A percentile compares a stretch with the other conserved stretches of the same genome.
Evolutionary conservation across 176 grass and related monocot genomes (phyloP).

Genomic region (Carex parvula): DNA sequence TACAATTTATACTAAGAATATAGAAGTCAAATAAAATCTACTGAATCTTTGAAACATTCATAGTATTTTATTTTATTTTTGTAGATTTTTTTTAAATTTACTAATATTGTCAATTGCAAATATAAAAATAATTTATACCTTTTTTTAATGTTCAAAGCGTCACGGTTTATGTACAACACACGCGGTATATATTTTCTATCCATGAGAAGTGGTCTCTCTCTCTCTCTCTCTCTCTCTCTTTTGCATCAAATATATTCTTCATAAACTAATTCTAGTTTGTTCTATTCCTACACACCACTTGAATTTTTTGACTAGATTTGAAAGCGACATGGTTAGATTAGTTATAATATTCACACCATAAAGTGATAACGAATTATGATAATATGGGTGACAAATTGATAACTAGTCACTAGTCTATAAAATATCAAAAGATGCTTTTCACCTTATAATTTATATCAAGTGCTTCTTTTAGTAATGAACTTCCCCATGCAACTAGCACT

Average conservation of each 20-base stretch:
- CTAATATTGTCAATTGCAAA: background rate
- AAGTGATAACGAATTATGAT: background rate
- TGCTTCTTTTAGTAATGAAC: background rate
- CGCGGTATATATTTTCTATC: background rate
- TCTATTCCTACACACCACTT: background rate
- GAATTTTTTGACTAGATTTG: background rate
- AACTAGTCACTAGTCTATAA: background rate
- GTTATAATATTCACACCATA: background rate
- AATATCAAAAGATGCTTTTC: background rate
- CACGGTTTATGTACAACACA: background rate
- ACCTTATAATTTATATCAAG: background rate
- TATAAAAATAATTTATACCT: background rate
- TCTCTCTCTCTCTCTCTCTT: background rate
- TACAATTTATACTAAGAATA: too few species aligned
- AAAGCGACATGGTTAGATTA: background rate
- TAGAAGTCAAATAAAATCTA: background rate
- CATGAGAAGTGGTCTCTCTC: too few species aligned
- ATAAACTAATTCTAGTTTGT: background rate
- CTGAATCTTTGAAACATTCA: background rate
- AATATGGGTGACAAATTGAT: background rate
- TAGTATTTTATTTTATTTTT: background rate
- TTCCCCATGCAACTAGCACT: background rate
- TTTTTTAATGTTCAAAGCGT: background rate
- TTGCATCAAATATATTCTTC: background rate
- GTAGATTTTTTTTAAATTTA: background rate